Base-by-base conservation (phyloP, 2,329 filamentous ascomycete species). In the Calonectria pseudoreteaudii region DNA sequence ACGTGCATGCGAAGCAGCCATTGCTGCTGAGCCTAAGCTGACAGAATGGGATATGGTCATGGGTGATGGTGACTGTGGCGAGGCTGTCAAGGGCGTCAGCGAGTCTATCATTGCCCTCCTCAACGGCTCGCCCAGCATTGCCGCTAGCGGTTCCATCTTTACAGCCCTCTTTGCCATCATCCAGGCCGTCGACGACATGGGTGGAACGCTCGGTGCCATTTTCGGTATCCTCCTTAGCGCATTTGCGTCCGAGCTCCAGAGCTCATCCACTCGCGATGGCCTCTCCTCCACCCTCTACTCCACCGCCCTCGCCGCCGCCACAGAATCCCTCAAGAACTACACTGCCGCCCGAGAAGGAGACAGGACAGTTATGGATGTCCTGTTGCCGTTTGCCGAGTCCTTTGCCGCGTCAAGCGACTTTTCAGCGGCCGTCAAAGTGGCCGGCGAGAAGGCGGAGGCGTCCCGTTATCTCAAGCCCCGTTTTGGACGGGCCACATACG, bases 331-430 rank as follows among this genome's bases (percentile, higher is more conserved):
- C 30, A 77, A 81, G 72, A 73, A 71, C 2, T 77, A 82, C 71
- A 82, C 80, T 11, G 68, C 78, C 3, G 81, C 80, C 4, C 67
- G 80, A 10, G 80, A 81, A 62, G 80, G 79, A 5, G 80, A 82
- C 69, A 75, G 93, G 23, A 95, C 94, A 1, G 83, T 95, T 44
- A 90, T 95, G 73, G 93, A 95, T 84, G 93, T 93, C 2, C 84
- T 95, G 53, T 87, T 91, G 66, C 93, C 94, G 4, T 95, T 95
- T 81, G 89, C 93, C 41, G 86, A 90, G 38, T 89, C 87, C 0
- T 85, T 95, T 18, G 52, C 70, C 44, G 26, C 31, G 13, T 62
- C 70, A 52, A 66, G 31, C 41, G 70, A 72, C 66, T 71, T 71
- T 10, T 64, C 64, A 4, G 26, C 31, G 9, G 70, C 70, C 30